phyloP scores from a whole-genome alignment of 768 basidiomycete species.

The Rhodocollybia butyracea region DNA sequence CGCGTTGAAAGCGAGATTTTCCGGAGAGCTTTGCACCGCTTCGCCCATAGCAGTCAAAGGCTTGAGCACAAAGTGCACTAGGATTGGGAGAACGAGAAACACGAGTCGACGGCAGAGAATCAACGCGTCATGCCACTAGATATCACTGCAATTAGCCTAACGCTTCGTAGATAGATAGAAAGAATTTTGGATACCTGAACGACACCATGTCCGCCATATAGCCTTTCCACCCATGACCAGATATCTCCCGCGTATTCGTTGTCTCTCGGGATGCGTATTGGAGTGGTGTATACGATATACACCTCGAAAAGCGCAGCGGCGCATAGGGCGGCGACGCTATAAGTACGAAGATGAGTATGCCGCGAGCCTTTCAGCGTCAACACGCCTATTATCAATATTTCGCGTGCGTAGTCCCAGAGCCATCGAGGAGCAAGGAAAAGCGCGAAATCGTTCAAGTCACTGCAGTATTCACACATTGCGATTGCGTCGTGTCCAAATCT shows the following conservation, averaged over 20 bases:
- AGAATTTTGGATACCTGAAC: conserved; percentile 31
- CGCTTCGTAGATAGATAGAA: neutral
- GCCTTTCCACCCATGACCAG: conserved; percentile 1
- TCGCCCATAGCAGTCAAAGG: conserved; percentile 24
- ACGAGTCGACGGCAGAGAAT: conserved; percentile 50
- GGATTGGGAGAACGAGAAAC: conserved; percentile 55
- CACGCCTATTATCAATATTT: conserved; percentile 49
- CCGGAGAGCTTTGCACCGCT: conserved; percentile 24
- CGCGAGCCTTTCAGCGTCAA: conserved; percentile 40
- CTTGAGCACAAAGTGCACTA: conserved; percentile 42
- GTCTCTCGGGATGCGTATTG: conserved; percentile 42
- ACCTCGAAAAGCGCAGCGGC: conserved; percentile 47
- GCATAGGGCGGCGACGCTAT: conserved; percentile 46
- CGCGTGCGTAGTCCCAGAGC: conserved; percentile 57
- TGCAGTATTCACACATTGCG: conserved; percentile 64
- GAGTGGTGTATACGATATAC: conserved; percentile 48
- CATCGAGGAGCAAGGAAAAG: conserved; percentile 54
- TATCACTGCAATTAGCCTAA: neutral
- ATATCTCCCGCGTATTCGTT: conserved; percentile 26
- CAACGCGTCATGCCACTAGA: conserved; percentile 65
- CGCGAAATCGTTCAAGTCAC: conserved; percentile 55
- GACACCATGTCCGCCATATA: conserved; percentile 7
- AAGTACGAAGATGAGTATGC: conserved; percentile 40
- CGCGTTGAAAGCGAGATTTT: conserved; percentile 29
- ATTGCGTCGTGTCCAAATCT: conserved; percentile 71